phyloP scores from a whole-genome alignment of 2,329 filamentous ascomycete genomes.

The Mycogone perniciosa region DNA sequence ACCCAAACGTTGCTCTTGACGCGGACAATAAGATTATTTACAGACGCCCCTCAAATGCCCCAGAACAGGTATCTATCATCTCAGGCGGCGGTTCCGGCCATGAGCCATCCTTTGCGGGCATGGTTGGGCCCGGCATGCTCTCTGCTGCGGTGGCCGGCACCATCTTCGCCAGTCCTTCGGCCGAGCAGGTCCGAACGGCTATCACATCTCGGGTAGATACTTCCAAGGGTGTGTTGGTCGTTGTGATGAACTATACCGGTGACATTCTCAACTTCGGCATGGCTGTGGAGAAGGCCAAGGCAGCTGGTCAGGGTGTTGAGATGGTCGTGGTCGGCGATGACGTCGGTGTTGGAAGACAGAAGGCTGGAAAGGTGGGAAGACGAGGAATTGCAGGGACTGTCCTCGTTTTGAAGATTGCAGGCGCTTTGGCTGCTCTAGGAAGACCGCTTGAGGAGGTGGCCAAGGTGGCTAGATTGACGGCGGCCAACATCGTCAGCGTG shows the following conservation, averaged over 20 bases:
- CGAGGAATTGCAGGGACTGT: constrained; percentile 89
- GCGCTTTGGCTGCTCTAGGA: constrained; percentile 72
- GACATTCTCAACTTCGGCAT: constrained; percentile 90
- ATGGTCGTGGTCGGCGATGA: constrained; percentile 93
- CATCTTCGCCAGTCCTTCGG: constrained; percentile 75
- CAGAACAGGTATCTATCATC: constrained; percentile 70
- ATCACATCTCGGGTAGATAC: constrained; percentile 67
- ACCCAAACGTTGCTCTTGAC: constrained; percentile 77
- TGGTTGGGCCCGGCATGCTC: constrained; percentile 76
- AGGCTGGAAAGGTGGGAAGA: constrained; percentile 85
- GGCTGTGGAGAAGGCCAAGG: constrained; percentile 85
- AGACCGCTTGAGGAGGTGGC: constrained; percentile 63
- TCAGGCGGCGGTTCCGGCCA: constrained; percentile 87
- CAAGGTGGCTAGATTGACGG: constrained; percentile 62
- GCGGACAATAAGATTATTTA: constrained; percentile 77
- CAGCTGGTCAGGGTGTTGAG: constrained; percentile 68
- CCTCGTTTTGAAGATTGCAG: constrained; percentile 83
- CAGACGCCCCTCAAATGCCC: constrained; percentile 48
- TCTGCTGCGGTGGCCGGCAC: constrained; percentile 79
- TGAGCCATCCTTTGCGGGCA: constrained; percentile 80
- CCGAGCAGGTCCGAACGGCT: constrained; percentile 74
- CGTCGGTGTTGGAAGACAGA: constrained; percentile 74
- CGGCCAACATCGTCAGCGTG: constrained; percentile 74
- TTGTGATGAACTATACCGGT: constrained; percentile 92
- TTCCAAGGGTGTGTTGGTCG: constrained; percentile 72